Percentiles rank a stretch among this genome's conserved stretches.
Evolutionary conservation across 2,329 filamentous ascomycete species (phyloP).

Genomic region (Phyllosticta citribraziliensis): DNA sequence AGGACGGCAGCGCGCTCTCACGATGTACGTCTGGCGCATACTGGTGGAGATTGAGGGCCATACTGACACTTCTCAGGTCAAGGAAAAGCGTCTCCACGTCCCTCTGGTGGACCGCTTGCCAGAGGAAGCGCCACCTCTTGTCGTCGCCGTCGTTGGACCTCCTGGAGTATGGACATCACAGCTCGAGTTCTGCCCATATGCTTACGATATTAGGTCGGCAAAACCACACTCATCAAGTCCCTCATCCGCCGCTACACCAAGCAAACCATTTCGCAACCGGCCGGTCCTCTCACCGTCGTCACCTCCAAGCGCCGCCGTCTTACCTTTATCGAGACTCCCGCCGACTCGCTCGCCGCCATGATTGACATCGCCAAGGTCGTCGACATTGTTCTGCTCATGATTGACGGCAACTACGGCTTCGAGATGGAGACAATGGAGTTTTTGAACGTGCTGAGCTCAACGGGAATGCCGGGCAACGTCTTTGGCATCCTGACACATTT

Average conservation of each 20-base stretch:
- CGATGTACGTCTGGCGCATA: constrained; percentile 44
- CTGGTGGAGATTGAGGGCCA: no score
- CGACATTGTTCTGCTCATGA: constrained; percentile 94
- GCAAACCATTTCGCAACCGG: constrained; percentile 80
- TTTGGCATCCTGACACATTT: constrained; percentile 95
- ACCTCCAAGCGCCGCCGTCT: constrained; percentile 92
- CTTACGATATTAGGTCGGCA: constrained; percentile 48
- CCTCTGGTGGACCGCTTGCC: constrained; percentile 91
- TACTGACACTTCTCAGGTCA: constrained; percentile 49
- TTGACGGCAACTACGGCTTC: constrained; percentile 96
- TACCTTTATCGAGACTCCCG: constrained; percentile 95
- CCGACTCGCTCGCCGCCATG: constrained; percentile 85
- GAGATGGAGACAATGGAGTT: constrained; percentile 99
- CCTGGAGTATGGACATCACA: constrained; percentile 56
- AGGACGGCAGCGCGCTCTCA: constrained; percentile 63
- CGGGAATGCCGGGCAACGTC: constrained; percentile 96
- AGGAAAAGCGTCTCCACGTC: constrained; percentile 93
- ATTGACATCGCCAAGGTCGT: constrained; percentile 96
- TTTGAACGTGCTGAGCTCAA: constrained; percentile 82
- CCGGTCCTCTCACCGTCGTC: constrained; percentile 88
- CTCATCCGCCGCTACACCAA: constrained; percentile 91
- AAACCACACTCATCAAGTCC: constrained; percentile 92
- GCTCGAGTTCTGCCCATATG: neutral
- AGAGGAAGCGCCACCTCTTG: constrained; percentile 85
- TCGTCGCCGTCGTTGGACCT: constrained; percentile 90